These are phyloP conservation scores for Blastomyces percursus DNA, from an alignment of 2,329 filamentous ascomycete species.

Conservation along the genomic window DNA sequence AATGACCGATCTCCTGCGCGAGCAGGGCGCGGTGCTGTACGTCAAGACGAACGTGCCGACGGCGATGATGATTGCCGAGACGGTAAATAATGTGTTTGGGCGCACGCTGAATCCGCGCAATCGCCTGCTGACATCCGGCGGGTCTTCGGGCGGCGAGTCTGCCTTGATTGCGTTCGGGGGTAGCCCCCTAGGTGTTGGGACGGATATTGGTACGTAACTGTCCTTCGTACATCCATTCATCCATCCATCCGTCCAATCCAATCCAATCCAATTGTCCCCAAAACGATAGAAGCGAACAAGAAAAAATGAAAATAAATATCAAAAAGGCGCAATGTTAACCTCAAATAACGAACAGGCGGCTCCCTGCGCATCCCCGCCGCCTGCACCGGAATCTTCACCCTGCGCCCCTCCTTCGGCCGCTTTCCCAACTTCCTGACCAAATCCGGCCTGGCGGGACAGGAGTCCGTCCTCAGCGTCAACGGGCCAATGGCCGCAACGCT, in stretches of 20 bases:
- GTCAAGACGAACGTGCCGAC: constrained; percentile 33
- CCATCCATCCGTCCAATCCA: not conserved
- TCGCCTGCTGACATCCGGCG: constrained; percentile 25
- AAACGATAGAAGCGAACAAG: not conserved
- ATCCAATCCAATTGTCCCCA: too few species aligned
- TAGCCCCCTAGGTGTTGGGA: constrained; percentile 30
- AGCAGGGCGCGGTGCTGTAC: constrained; percentile 39
- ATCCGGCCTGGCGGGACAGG: constrained; percentile 30
- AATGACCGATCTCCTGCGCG: constrained; percentile 47
- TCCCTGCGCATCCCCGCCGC: constrained; percentile 35
- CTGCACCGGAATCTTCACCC: constrained; percentile 44
- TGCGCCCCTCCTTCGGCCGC: constrained; percentile 46
- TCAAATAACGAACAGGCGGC: constrained; percentile 22
- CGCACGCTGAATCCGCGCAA: constrained; percentile 30
- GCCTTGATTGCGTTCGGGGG: constrained; percentile 26
- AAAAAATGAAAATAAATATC: not conserved
- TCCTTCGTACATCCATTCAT: not conserved
- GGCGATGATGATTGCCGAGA: constrained; percentile 38
- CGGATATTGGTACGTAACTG: constrained; percentile 28
- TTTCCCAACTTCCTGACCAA: constrained; percentile 47
- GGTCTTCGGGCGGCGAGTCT: constrained; percentile 30
- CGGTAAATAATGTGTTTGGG: constrained; percentile 35
- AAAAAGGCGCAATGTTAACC: not conserved
- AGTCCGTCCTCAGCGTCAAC: constrained; percentile 32
- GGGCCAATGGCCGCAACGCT: constrained; percentile 31